Conservation (phyloP, 805 yeast genomes). For the Starmerella bacillaris region DNA sequence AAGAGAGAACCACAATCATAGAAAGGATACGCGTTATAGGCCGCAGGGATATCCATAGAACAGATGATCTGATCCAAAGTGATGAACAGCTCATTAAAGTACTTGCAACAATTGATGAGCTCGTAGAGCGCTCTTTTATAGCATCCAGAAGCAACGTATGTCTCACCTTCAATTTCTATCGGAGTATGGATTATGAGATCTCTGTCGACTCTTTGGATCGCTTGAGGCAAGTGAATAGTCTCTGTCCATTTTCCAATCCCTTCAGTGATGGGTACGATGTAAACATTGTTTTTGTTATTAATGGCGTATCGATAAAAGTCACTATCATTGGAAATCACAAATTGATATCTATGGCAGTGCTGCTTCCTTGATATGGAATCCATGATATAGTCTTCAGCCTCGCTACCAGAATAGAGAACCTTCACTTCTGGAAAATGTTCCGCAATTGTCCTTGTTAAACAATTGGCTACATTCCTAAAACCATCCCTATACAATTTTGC, state of each 20-base stretch:
- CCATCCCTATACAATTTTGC: neutral
- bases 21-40: too few relatives aligned
- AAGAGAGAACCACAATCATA: too few relatives aligned
- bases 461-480: neutral
- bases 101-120: neutral
- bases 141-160: neutral
- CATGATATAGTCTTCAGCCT: neutral
- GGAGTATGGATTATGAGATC: neutral
- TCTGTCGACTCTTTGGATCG: neutral
- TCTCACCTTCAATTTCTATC: neutral
- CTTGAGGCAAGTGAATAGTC: neutral
- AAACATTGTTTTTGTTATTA: neutral
- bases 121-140: neutral
- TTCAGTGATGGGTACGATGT: neutral
- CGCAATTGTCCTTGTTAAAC: too few relatives aligned
- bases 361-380: neutral
- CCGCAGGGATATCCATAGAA: too few relatives aligned
- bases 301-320: neutral
- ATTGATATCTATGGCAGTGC: too few relatives aligned
- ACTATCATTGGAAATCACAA: neutral
- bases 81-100: too few relatives aligned
- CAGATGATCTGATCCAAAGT: too few relatives aligned
- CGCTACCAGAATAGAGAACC: constrained; percentile 11
- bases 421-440: constrained; percentile 20
- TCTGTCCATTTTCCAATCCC: too few relatives aligned